Base-by-base conservation (phyloP, 257 asterid species). In the Linaria vulgaris region DNA sequence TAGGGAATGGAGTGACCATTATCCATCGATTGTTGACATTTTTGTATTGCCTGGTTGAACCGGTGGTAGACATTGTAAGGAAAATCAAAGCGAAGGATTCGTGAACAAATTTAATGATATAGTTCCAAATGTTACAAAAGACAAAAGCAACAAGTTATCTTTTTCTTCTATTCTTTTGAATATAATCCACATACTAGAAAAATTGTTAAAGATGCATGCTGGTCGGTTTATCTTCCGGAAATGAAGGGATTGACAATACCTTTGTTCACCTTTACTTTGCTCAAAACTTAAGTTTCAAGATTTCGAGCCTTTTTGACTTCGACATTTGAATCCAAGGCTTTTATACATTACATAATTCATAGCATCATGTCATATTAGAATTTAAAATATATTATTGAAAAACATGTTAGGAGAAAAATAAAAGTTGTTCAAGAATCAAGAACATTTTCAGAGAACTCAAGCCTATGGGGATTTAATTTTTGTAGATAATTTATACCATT, bases 221-320 rank as follows among this genome's bases (percentile, higher is more conserved):
- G 70, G 61, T 62, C 48, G 37, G 62, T 70, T 24, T 67, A 27
- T 70, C 67, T 51, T 69, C 74, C 82, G 82, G 69, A 56, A 69
- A 77, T 73, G 69, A 30, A 72, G 82, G 82, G 59, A 61, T 6
- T 14, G 9, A 16, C 8, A 19, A 34, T 10, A 47, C 68, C 73
- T 56, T 50, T 30, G 8, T 64, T 27, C 48, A 14, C 64, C 41
- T 56, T 70, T 63, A 22, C 43, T 24, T 60, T 65, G 67, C 6
- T 30, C 24, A 47, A 13, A 12, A 30, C 53, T 69, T 66, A 51
- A 51, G 58, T 62, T 44, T 39, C 64, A 67, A 31, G 58, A 15
- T 56, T 38, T 49, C 31, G 52, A 44, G 44, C 17, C 63, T 68
- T 68, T 68, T 63, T 65, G 58, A 58, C 54, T 19, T 59, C 25